phyloP scores from a whole-genome alignment of 768 basidiomycete species.

The Candolleomyces aberdarensis region DNA sequence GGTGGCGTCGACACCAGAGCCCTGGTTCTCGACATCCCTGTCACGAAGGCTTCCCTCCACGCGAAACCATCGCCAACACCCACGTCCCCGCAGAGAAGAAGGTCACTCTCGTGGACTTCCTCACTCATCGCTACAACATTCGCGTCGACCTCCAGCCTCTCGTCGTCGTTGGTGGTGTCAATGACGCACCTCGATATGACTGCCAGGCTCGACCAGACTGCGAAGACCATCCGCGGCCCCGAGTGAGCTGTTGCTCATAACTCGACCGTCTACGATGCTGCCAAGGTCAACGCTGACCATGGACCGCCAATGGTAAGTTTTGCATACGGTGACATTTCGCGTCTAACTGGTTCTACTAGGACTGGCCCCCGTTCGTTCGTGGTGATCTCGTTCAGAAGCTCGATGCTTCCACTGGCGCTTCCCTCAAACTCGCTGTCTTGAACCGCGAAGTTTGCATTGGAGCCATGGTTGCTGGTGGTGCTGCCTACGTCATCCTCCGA shows the following conservation, averaged over 20 bases:
- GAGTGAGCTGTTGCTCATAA: conserved; percentile 99
- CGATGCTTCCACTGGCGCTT: conserved; percentile 95
- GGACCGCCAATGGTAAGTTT: conserved; percentile 88
- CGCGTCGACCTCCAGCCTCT: conserved; percentile 99
- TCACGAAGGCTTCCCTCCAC: conserved; percentile 77
- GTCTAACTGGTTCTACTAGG: conserved; percentile 29
- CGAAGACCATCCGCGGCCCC: conserved; percentile 95
- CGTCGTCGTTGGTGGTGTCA: conserved; percentile 82
- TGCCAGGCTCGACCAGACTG: conserved; percentile 98
- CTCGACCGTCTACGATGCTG: conserved; percentile 64
- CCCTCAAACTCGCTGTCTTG: conserved; percentile 95
- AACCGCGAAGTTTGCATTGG: conserved; percentile 94
- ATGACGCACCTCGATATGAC: conserved; percentile 95
- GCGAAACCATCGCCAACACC: conserved; percentile 66
- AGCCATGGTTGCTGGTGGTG: conserved; percentile 99
- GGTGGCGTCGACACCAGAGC: conserved; percentile 99
- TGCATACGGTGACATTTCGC: too few relatives aligned
- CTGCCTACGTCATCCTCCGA: conserved; percentile 66
- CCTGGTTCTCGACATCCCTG: conserved; percentile 80
- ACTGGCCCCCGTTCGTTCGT: conserved; percentile 94
- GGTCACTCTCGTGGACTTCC: conserved; percentile 92
- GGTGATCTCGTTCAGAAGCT: conserved; percentile 98
- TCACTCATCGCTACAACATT: conserved; percentile 91
- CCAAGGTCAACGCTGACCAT: conserved; percentile 78
- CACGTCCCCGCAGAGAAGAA: conserved; percentile 86